A percentile compares a stretch with the other conserved stretches of the same genome.
phyloP scores from a whole-genome alignment of 257 asterid genomes.

The Primulina huaijiensis region DNA sequence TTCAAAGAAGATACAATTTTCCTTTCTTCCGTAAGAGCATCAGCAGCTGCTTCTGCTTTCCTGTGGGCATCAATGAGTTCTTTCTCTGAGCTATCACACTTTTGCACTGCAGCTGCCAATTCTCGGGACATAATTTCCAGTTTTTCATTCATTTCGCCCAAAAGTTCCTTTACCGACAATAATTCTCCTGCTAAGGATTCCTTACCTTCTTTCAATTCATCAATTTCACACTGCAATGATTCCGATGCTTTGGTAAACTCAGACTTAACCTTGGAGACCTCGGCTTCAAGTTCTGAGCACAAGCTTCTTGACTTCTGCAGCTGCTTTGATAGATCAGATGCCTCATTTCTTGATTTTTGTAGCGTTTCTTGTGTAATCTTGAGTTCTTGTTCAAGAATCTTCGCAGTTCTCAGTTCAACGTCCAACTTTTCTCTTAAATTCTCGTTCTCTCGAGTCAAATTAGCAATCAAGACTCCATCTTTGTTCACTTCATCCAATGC shows the following conservation, averaged over 20 bases:
- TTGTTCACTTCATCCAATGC: conserved; percentile 37
- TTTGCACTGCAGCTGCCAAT: conserved; percentile 37
- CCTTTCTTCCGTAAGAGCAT: conserved; percentile 50
- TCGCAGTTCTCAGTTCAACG: conserved; percentile 35
- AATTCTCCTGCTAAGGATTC: neutral
- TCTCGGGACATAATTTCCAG: conserved; percentile 40
- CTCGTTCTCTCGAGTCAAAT: conserved; percentile 53
- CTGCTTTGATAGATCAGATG: conserved; percentile 44
- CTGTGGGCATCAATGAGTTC: conserved; percentile 47
- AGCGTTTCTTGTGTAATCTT: conserved; percentile 33
- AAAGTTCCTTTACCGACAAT: neutral
- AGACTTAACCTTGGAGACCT: conserved; percentile 35
- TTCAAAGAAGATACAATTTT: conserved; percentile 36
- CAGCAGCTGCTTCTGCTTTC: conserved; percentile 43
- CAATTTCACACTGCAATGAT: conserved; percentile 40
- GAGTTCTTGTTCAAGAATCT: conserved; percentile 46
- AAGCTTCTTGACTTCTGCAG: conserved; percentile 46
- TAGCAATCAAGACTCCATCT: conserved; percentile 35
- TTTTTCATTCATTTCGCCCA: conserved; percentile 27
- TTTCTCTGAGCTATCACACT: conserved; percentile 46
- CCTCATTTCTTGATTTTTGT: conserved; percentile 53
- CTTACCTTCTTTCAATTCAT: neutral
- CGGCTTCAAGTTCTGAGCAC: conserved; percentile 56
- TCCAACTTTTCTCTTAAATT: conserved; percentile 39
- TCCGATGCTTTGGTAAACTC: conserved; percentile 51